phyloP scores from a whole-genome alignment of 345 rosid species.

The Salix caprea region DNA sequence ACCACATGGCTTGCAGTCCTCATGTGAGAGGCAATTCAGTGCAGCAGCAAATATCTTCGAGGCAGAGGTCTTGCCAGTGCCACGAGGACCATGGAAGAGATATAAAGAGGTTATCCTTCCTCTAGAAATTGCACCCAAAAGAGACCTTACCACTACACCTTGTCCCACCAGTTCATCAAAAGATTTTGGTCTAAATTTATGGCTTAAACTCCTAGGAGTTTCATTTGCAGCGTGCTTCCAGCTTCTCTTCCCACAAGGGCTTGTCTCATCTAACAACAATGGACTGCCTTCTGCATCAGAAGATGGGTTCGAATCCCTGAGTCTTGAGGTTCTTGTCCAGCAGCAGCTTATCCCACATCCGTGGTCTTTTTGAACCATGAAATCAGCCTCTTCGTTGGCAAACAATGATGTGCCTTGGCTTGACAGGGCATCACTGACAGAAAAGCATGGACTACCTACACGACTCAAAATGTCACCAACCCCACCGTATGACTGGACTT shows the following conservation, averaged over 20 bases:
- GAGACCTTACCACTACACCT: constrained; percentile 66
- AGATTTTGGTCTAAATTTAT: constrained; percentile 70
- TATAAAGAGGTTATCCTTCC: constrained; percentile 71
- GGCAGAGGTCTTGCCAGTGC: constrained; percentile 88
- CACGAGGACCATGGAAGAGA: constrained; percentile 92
- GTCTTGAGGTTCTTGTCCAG: constrained; percentile 81
- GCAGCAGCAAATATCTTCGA: constrained; percentile 90
- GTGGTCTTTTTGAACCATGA: constrained; percentile 28
- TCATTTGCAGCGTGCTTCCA: constrained; percentile 33
- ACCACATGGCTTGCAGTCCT: constrained; percentile 81
- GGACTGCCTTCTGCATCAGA: constrained; percentile 71
- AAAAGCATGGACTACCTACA: constrained; percentile 49
- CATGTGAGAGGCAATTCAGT: constrained; percentile 72
- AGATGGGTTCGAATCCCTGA: constrained; percentile 55
- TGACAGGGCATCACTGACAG: constrained; percentile 45
- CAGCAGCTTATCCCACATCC: constrained; percentile 77
- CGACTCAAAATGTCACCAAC: constrained; percentile 54
- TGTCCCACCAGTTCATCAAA: constrained; percentile 88
- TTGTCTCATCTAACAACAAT: constrained; percentile 38
- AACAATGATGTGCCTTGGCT: constrained; percentile 38
- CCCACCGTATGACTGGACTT: constrained; percentile 27
- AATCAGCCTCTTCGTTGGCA: constrained; percentile 49
- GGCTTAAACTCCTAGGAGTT: constrained; percentile 62
- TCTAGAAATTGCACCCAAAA: constrained; percentile 65
- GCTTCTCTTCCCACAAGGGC: constrained; percentile 21